phyloP scores from a whole-genome alignment of 768 basidiomycete genomes.

The Leccinum obscurum region DNA sequence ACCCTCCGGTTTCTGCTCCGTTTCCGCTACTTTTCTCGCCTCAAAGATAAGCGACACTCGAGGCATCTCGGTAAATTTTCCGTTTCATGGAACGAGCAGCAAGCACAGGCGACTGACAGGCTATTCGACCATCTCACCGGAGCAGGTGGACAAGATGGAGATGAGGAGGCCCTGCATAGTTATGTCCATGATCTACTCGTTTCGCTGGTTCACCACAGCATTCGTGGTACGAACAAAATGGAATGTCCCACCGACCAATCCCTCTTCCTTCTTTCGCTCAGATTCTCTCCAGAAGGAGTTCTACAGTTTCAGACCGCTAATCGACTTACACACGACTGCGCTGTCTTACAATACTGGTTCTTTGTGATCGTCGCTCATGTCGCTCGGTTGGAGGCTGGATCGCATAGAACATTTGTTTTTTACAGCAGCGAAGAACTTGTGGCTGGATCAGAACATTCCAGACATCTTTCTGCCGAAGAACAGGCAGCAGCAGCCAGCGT shows the following conservation, averaged over 20 bases:
- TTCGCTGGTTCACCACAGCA: not conserved
- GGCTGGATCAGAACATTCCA: too few relatives aligned
- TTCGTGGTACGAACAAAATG: not conserved
- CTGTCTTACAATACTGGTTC: conserved; percentile 1
- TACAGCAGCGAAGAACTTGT: not conserved
- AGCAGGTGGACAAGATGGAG: not conserved
- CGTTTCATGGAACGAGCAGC: not conserved
- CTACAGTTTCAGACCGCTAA: not conserved
- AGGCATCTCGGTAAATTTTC: not conserved
- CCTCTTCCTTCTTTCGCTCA: not conserved
- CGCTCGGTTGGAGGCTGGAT: not conserved
- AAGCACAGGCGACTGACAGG: not conserved
- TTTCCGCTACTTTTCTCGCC: not conserved
- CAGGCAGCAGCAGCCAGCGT: too few relatives aligned
- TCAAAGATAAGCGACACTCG: not conserved
- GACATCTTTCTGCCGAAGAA: too few relatives aligned
- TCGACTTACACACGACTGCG: not conserved
- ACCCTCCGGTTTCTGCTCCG: not conserved
- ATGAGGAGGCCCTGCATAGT: not conserved
- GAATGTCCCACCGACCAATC: conserved; percentile 2
- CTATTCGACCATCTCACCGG: not conserved
- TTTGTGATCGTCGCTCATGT: not conserved
- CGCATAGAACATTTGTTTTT: not conserved
- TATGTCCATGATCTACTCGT: not conserved
- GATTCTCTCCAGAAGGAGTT: not conserved